phyloP scores from a whole-genome alignment of 495 filamentous ascomycete genomes.

The Neurospora sp. region DNA sequence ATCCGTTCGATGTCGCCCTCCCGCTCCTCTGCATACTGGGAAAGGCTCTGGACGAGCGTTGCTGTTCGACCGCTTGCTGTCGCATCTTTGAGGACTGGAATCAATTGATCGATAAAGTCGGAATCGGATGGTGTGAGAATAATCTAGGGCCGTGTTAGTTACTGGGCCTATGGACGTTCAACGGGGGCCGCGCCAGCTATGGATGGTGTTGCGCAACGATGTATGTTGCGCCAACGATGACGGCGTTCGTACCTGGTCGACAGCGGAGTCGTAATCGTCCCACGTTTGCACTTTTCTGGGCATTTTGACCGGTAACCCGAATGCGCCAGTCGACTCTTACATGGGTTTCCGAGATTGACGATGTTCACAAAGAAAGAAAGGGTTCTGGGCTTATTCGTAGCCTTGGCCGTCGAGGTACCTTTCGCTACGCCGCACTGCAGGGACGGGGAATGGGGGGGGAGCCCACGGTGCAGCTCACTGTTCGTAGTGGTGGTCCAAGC shows the following conservation, averaged over 20 bases:
- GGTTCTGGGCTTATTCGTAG: neutral
- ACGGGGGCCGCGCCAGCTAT: neutral
- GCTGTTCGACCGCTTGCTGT: constrained; percentile 62
- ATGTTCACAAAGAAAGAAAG: neutral
- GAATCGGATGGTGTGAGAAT: constrained; percentile 82
- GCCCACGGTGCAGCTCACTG: neutral
- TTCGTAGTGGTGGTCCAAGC: neutral
- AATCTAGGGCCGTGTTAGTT: constrained; percentile 45
- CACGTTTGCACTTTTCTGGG: constrained; percentile 39
- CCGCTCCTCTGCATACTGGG: constrained; percentile 71
- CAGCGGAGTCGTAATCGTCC: constrained; percentile 45
- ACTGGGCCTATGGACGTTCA: neutral
- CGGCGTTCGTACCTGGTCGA: constrained; percentile 32
- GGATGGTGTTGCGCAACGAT: neutral
- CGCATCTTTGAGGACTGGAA: constrained; percentile 85
- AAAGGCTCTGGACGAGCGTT: constrained; percentile 66
- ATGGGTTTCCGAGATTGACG: neutral
- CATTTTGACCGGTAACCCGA: constrained; percentile 19
- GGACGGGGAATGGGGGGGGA: neutral
- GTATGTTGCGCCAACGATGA: constrained; percentile 1
- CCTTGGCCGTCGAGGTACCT: neutral
- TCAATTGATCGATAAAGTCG: constrained; percentile 91
- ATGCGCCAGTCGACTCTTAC: neutral
- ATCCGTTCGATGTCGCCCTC: constrained; percentile 91
- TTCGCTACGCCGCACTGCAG: neutral